Conservation (phyloP, 441 rosid genomes). For the Eruca vesicaria region DNA sequence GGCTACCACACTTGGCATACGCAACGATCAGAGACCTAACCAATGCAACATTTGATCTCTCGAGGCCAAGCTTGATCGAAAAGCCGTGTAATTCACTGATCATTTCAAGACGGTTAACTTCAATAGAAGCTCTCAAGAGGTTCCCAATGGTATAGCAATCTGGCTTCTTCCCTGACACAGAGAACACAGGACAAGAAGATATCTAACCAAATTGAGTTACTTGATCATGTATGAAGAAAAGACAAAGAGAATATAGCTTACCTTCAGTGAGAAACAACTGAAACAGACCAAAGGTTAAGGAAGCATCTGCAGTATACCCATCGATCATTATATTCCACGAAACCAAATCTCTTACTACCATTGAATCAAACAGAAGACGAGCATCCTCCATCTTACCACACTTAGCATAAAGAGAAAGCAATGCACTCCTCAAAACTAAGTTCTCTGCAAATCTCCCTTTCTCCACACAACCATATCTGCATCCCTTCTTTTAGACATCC, state of each 20-base stretch:
- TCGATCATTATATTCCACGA: conserved; percentile 72
- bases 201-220: background rate
- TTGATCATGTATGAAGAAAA: background rate
- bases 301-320: conserved; percentile 45
- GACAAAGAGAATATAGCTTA: conserved; percentile 15
- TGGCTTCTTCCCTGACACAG: conserved; percentile 49
- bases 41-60: conserved; percentile 37
- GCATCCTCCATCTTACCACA: conserved; percentile 59
- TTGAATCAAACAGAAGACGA: conserved; percentile 45
- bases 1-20: conserved; percentile 58
- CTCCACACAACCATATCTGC: conserved; percentile 64
- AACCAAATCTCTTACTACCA: conserved; percentile 53
- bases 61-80: conserved; percentile 46
- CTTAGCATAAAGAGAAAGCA: conserved; percentile 62
- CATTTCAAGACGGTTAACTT: conserved; percentile 31
- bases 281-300: conserved; percentile 51
- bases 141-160: conserved; percentile 68
- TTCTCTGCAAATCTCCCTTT: conserved; percentile 55
- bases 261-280: conserved; percentile 63
- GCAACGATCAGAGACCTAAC: conserved; percentile 61
- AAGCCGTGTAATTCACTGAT: conserved; percentile 59
- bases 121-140: conserved; percentile 58
- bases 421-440: conserved; percentile 61
- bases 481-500: conserved; percentile 51
- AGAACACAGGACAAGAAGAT: conserved; percentile 13